Conservation (phyloP, 345 rosid species). For the Brassica cretica region DNA sequence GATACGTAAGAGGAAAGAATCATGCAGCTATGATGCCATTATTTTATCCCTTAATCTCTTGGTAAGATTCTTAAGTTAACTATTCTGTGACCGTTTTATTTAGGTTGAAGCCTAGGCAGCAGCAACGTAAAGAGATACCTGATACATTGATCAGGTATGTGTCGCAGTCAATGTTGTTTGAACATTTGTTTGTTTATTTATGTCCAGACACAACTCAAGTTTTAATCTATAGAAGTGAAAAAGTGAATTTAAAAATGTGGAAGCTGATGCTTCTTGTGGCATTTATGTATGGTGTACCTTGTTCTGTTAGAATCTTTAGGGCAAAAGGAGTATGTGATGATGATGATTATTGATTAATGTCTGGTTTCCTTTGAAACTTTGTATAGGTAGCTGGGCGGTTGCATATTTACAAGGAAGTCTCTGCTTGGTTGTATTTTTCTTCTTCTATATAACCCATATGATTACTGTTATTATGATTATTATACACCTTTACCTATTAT, state of each 20-base stretch:
- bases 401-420: slow-evolving; percentile 27
- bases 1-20: slow-evolving; percentile 19
- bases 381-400: slow-evolving; percentile 20
- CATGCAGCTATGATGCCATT: not conserved
- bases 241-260: slow-evolving; percentile 31
- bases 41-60: not conserved
- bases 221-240: slow-evolving; percentile 13
- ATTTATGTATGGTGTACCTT: not conserved
- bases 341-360: not conserved
- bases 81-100: slow-evolving; percentile 3
- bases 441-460: slow-evolving; percentile 4
- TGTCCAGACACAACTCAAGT: slow-evolving; percentile 13
- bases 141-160: slow-evolving; percentile 36
- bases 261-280: slow-evolving; percentile 26
- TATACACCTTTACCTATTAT: slow-evolving; percentile 16
- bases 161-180: slow-evolving; percentile 1
- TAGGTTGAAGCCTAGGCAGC: slow-evolving; percentile 36
- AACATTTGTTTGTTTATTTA: not conserved
- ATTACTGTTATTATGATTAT: slow-evolving; percentile 31
- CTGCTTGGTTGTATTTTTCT: slow-evolving; percentile 29
- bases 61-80: slow-evolving; percentile 5
- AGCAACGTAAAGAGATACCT: slow-evolving; percentile 16
- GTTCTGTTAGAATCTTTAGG: slow-evolving; percentile 18
- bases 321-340: slow-evolving; percentile 3
- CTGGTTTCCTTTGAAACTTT: not conserved